Percentiles rank a stretch among this genome's conserved stretches.
phyloP scores from a whole-genome alignment of 257 asterid species.

The Eucommia ulmoides region DNA sequence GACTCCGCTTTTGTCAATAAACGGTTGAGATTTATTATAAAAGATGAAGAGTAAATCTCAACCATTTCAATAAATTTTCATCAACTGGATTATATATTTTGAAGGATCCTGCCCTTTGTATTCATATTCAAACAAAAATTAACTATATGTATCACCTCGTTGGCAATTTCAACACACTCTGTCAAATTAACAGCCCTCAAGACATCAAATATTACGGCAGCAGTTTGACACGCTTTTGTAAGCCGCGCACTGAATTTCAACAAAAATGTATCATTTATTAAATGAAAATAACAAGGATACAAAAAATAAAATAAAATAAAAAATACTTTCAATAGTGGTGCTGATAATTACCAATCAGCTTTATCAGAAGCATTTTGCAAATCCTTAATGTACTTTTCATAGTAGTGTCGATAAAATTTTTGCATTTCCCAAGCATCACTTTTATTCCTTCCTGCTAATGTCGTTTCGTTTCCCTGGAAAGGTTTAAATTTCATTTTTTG shows the following conservation, averaged over 20 bases:
- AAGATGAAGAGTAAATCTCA: no score
- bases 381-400: conserved; percentile 81
- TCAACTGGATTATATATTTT: no score
- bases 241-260: conserved; percentile 65
- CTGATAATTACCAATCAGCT: conserved; percentile 90
- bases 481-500: background rate
- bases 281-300: background rate
- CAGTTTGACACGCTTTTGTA: conserved; percentile 97
- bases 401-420: conserved; percentile 82
- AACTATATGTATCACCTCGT: conserved; percentile 43
- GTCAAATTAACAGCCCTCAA: conserved; percentile 83
- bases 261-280: conserved; percentile 2
- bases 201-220: conserved; percentile 94
- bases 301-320: no score
- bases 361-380: conserved; percentile 95
- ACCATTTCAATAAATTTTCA: no score
- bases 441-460: conserved; percentile 57
- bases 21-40: no score
- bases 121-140: no score
- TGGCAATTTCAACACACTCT: conserved; percentile 75
- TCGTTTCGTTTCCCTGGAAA: conserved; percentile 70
- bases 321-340: background rate
- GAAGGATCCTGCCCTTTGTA: no score
- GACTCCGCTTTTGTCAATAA: no score
- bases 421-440: conserved; percentile 98